phyloP scores from a whole-genome alignment of 2,329 filamentous ascomycete species.

The Fusarium sp. region DNA sequence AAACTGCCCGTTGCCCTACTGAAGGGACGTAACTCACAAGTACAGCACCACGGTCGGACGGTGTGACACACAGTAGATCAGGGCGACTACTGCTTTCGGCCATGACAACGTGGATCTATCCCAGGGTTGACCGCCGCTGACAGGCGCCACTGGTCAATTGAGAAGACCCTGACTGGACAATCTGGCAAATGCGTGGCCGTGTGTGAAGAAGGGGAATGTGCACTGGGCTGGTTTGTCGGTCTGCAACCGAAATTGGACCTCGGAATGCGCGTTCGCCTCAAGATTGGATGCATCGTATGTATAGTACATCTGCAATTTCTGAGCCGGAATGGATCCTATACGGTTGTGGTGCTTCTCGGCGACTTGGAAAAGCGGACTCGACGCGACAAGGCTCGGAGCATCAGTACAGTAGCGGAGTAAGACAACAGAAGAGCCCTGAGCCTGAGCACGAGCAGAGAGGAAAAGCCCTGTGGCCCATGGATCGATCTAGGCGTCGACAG shows the following conservation, averaged over 20 bases:
- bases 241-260: slow-evolving; percentile 45
- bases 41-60: slow-evolving; percentile 20
- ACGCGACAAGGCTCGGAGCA: slow-evolving; percentile 23
- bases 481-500: slow-evolving; percentile 45
- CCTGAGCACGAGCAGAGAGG: background rate
- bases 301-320: slow-evolving; percentile 9
- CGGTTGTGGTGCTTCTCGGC: slow-evolving; percentile 22
- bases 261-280: slow-evolving; percentile 35
- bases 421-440: background rate
- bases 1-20: slow-evolving; percentile 7
- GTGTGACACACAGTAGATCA: slow-evolving; percentile 41
- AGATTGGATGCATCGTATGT: slow-evolving; percentile 15
- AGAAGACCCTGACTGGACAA: slow-evolving; percentile 33
- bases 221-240: slow-evolving; percentile 26
- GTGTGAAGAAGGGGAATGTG: slow-evolving; percentile 21
- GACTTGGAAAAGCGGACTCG: slow-evolving; percentile 34
- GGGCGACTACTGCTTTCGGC: slow-evolving; percentile 24
- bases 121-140: slow-evolving; percentile 35
- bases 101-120: slow-evolving; percentile 41
- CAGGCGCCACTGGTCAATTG: slow-evolving; percentile 43
- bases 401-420: slow-evolving; percentile 35
- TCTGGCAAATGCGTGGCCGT: slow-evolving; percentile 11
- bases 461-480: slow-evolving; percentile 28
- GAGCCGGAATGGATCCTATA: slow-evolving; percentile 41
- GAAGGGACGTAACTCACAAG: background rate